These are phyloP conservation scores for Eucalyptus brandiana DNA, from an alignment of 345 rosid genomes.

Conservation along the genomic window DNA sequence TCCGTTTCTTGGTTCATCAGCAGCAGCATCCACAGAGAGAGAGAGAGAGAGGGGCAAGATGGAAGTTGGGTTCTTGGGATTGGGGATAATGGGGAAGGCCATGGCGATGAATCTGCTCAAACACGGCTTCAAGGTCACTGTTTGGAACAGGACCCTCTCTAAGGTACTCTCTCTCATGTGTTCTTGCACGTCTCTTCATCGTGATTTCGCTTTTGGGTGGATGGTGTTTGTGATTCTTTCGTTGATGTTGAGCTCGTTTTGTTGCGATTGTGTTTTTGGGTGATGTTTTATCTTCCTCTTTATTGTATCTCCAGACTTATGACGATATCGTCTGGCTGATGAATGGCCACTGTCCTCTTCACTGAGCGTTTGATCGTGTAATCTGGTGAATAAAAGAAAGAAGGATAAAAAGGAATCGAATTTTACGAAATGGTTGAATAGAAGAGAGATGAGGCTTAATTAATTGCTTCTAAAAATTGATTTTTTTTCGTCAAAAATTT, in stretches of 20 bases:
- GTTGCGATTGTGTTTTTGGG: not conserved
- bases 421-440: not conserved
- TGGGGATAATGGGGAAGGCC: slow-evolving; percentile 98
- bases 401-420: not conserved
- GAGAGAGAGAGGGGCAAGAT: slow-evolving; percentile 16
- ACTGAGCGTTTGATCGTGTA: not conserved
- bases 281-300: not conserved
- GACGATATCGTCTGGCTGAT: not conserved
- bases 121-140: slow-evolving; percentile 81
- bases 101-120: slow-evolving; percentile 77
- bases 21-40: not conserved
- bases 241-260: not conserved
- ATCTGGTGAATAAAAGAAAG: not conserved
- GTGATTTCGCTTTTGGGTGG: not conserved
- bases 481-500: not conserved
- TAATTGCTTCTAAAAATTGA: not conserved
- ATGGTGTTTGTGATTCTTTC: not conserved
- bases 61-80: slow-evolving; percentile 90
- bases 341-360: not conserved
- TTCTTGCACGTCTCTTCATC: not conserved
- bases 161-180: slow-evolving; percentile 36
- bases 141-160: slow-evolving; percentile 91
- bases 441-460: not conserved
- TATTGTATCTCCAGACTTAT: not conserved
- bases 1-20: not conserved